These are phyloP conservation scores for Cryphonectria radicalis DNA, from an alignment of 2,329 filamentous ascomycete species.

Conservation along the genomic window DNA sequence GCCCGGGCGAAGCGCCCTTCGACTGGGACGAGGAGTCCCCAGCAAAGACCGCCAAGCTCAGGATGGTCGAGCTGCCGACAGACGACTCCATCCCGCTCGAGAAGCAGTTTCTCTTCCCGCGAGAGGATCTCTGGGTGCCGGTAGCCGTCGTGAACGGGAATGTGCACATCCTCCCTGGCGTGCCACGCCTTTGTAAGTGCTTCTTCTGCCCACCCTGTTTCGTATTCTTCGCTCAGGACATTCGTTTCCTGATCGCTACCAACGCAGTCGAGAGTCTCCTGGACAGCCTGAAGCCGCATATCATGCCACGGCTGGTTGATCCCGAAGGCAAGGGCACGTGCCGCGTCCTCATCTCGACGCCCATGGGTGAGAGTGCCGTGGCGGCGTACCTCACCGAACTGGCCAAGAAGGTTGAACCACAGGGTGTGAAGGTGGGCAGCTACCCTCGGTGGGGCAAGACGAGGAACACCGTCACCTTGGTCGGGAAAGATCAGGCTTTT, in stretches of 20 bases:
- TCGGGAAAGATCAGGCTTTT: constrained; percentile 73
- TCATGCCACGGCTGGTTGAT: constrained; percentile 74
- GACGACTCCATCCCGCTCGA: constrained; percentile 67
- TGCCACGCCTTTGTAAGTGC: constrained; percentile 74
- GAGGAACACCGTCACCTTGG: constrained; percentile 87
- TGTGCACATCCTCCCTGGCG: constrained; percentile 88
- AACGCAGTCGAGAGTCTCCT: constrained; percentile 71
- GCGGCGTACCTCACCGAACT: constrained; percentile 83
- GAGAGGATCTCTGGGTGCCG: constrained; percentile 88
- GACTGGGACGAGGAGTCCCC: constrained; percentile 84
- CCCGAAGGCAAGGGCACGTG: constrained; percentile 80
- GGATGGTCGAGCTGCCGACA: constrained; percentile 87
- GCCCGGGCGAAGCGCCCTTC: constrained; percentile 74
- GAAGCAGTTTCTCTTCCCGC: constrained; percentile 78
- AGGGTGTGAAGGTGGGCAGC: constrained; percentile 90
- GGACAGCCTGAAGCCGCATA: constrained; percentile 71
- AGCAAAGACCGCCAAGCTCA: constrained; percentile 76
- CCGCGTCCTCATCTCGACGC: constrained; percentile 83
- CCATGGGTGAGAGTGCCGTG: constrained; percentile 82
- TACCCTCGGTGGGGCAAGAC: constrained; percentile 92
- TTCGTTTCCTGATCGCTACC: neutral
- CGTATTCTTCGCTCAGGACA: neutral
- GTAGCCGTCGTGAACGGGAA: constrained; percentile 89
- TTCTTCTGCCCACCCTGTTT: neutral
- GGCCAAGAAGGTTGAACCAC: constrained; percentile 71